Percentiles rank a stretch among this genome's conserved stretches.
Evolutionary conservation across 2,329 filamentous ascomycete species (phyloP).

Genomic region (Diaporthe australafricana): DNA sequence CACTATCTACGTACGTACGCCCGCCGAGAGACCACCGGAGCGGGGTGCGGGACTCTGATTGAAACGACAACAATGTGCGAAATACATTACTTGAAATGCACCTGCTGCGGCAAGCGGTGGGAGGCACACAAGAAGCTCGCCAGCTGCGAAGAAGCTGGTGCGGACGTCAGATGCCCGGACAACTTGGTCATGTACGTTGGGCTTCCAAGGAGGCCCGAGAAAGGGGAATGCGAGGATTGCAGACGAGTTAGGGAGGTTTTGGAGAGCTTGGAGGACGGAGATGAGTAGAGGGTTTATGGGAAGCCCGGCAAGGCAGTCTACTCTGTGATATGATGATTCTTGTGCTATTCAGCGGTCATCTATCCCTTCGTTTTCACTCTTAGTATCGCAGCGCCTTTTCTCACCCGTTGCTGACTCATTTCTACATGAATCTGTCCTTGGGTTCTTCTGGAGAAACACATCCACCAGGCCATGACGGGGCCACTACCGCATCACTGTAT

Average conservation of each 20-base stretch:
- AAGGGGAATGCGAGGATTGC: slow-evolving; percentile 48
- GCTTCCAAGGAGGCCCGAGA: slow-evolving; percentile 46
- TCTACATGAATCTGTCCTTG: not conserved
- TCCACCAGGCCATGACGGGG: not conserved
- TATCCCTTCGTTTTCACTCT: no score
- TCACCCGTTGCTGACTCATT: not conserved
- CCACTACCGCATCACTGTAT: no score
- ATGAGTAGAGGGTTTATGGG: not conserved
- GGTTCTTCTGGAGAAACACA: not conserved
- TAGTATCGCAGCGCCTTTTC: not conserved
- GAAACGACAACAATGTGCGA: slow-evolving; percentile 49
- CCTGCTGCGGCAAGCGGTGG: slow-evolving; percentile 47
- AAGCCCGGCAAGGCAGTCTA: not conserved
- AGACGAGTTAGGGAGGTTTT: slow-evolving; percentile 44
- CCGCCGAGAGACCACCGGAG: not conserved
- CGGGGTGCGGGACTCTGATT: not conserved
- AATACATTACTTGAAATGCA: slow-evolving; percentile 49
- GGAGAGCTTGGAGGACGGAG: slow-evolving; percentile 44
- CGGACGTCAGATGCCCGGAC: slow-evolving; percentile 45
- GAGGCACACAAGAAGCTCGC: slow-evolving; percentile 49
- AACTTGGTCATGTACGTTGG: slow-evolving; percentile 54
- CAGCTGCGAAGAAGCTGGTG: slow-evolving; percentile 50
- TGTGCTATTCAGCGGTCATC: not conserved
- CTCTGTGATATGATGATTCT: not conserved
- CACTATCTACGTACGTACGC: no score